Evolutionary conservation across 106 monocot genomes (phyloP).

Genomic region (Dendrobium officinale): DNA sequence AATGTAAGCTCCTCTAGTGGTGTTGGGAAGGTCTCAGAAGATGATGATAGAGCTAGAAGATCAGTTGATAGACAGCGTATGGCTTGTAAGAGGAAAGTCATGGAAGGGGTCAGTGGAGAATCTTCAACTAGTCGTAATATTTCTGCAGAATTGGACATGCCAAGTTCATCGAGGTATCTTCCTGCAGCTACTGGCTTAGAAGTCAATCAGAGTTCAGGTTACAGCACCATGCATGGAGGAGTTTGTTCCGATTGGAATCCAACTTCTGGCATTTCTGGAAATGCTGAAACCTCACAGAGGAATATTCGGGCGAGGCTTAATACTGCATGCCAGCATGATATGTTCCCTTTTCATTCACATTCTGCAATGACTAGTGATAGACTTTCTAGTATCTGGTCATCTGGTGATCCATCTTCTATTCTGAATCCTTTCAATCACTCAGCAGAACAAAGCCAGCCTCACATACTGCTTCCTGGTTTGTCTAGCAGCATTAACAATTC

Average conservation of each 20-base stretch:
- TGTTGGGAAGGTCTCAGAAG: conserved; percentile 20
- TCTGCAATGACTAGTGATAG: conserved; percentile 17
- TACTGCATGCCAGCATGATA: conserved; percentile 28
- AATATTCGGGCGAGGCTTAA: conserved; percentile 48
- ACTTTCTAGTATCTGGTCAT: conserved; percentile 26
- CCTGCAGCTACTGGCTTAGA: conserved; percentile 20
- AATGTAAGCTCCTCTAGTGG: conserved; percentile 16
- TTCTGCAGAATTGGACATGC: conserved; percentile 19
- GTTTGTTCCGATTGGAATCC: conserved; percentile 11
- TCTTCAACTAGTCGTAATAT: conserved; percentile 39
- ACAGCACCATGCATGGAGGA: conserved; percentile 11
- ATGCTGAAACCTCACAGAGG: conserved; percentile 41
- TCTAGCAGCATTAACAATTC: conserved; percentile 8
- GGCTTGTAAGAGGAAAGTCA: conserved; percentile 76
- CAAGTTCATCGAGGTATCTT: conserved; percentile 22
- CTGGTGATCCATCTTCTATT: conserved; percentile 33
- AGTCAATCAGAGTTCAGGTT: conserved; percentile 23
- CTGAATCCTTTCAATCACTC: conserved; percentile 23
- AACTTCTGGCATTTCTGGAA: conserved; percentile 12
- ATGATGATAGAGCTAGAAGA: conserved; percentile 38
- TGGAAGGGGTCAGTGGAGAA: conserved; percentile 53
- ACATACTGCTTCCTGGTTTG: conserved; percentile 17
- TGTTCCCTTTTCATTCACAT: conserved; percentile 22
- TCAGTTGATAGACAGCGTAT: conserved; percentile 38
- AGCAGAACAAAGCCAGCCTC: conserved; percentile 31